Percentiles rank a stretch among this genome's conserved stretches.
Evolutionary conservation across 495 filamentous ascomycete species (phyloP).

Genomic region (Trichoderma orchidacearum): DNA sequence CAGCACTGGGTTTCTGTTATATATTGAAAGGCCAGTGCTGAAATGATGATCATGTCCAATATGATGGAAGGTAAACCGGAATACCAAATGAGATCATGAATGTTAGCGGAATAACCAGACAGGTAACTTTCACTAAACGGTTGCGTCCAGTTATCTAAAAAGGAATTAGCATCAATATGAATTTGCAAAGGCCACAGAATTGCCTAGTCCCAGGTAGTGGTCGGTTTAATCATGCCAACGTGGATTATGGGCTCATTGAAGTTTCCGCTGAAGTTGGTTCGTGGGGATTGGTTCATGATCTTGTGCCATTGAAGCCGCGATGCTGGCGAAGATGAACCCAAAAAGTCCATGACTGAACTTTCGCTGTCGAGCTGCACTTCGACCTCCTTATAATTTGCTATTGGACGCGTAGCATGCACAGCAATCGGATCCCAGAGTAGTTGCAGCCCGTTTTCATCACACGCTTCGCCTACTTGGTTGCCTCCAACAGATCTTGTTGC

Average conservation of each 20-base stretch:
- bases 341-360: slow-evolving; percentile 7
- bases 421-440: slow-evolving; percentile 13
- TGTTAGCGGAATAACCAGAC: too few relatives aligned
- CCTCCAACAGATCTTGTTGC: slow-evolving; percentile 4
- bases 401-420: slow-evolving; percentile 7
- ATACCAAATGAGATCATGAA: too few relatives aligned
- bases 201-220: slow-evolving; percentile 9
- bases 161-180: too few relatives aligned
- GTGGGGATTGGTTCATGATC: slow-evolving; percentile 8
- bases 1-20: too few relatives aligned
- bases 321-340: not conserved
- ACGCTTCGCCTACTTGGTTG: slow-evolving; percentile 1
- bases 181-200: too few relatives aligned
- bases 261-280: slow-evolving; percentile 1
- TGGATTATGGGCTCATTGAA: slow-evolving; percentile 5
- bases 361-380: slow-evolving; percentile 7
- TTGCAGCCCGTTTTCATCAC: slow-evolving; percentile 8
- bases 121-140: too few relatives aligned
- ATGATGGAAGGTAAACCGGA: too few relatives aligned
- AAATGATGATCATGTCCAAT: too few relatives aligned
- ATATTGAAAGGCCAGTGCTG: too few relatives aligned
- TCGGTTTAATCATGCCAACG: slow-evolving; percentile 8
- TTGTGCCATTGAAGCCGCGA: slow-evolving; percentile 1
- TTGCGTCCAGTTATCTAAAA: too few relatives aligned
- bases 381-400: slow-evolving; percentile 10